A percentile compares a stretch with the other conserved stretches of the same genome.
These are phyloP conservation scores for Debaryomyces coudertii DNA, from an alignment of 1,139 yeast genomes.

Conservation along the genomic window DNA sequence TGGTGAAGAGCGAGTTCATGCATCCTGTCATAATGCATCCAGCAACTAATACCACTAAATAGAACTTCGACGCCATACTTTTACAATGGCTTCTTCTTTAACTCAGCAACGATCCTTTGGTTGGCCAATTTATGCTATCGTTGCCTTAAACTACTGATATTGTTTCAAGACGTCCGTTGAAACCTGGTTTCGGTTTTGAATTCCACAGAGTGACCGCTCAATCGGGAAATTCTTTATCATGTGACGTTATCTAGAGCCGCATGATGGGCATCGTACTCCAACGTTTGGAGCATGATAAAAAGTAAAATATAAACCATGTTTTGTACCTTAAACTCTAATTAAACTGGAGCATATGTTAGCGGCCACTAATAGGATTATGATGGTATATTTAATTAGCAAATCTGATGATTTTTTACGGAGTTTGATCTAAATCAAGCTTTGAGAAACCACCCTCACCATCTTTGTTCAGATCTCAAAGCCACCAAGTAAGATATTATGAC, in stretches of 20 bases:
- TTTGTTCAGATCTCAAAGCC: not conserved
- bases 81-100: not conserved
- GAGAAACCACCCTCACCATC: not conserved
- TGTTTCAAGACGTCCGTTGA: not conserved
- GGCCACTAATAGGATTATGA: no score
- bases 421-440: not conserved
- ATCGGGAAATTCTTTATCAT: not conserved
- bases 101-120: no score
- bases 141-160: not conserved
- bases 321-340: no score
- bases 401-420: no score
- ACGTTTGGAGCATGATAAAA: not conserved
- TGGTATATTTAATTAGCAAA: no score
- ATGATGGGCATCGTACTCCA: slow-evolving; percentile 37
- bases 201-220: not conserved
- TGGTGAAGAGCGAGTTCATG: slow-evolving; percentile 76
- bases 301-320: no score
- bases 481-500: not conserved
- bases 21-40: slow-evolving; percentile 49
- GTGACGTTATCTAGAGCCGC: slow-evolving; percentile 33
- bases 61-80: slow-evolving; percentile 3
- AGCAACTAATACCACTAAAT: slow-evolving; percentile 4
- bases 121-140: not conserved
- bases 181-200: not conserved
- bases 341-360: no score